A percentile compares a stretch with the other conserved stretches of the same genome.
Conservation (phyloP, 768 basidiomycete genomes). For the Mycena indigotica region DNA sequence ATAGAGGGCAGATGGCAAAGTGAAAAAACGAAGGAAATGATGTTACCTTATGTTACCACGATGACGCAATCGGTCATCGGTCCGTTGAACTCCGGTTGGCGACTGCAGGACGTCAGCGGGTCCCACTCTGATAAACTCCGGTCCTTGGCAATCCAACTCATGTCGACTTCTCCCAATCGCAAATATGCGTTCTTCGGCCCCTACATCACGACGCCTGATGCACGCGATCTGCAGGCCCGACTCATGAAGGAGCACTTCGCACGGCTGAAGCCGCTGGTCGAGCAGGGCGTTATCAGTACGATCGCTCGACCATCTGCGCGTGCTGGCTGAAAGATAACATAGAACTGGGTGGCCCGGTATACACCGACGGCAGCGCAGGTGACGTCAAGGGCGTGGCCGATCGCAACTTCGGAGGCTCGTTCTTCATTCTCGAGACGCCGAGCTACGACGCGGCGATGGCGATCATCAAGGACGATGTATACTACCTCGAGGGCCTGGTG, state of each 20-base stretch:
- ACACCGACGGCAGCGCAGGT: slow-evolving; percentile 8
- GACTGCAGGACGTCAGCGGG: too few species aligned
- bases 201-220: slow-evolving; percentile 10
- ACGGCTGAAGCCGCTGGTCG: neutral
- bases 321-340: neutral
- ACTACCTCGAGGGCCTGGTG: slow-evolving; percentile 11
- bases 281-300: slow-evolving; percentile 4
- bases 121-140: neutral
- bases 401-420: slow-evolving; percentile 12
- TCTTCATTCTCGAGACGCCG: slow-evolving; percentile 14
- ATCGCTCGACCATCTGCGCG: too few species aligned
- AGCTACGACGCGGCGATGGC: slow-evolving; percentile 6
- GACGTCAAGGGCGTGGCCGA: slow-evolving; percentile 3
- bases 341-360: slow-evolving; percentile 20
- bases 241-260: neutral
- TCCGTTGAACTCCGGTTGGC: too few species aligned
- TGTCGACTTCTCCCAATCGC: neutral
- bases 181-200: slow-evolving; percentile 18
- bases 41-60: too few species aligned
- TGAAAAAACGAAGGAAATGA: too few species aligned
- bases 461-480: slow-evolving; percentile 8
- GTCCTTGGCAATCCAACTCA: neutral
- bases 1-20: too few species aligned
- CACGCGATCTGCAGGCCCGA: slow-evolving; percentile 2
- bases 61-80: too few species aligned